Evolutionary conservation across 2,329 filamentous ascomycete genomes (phyloP).

Genomic region (Xylaria sp.): DNA sequence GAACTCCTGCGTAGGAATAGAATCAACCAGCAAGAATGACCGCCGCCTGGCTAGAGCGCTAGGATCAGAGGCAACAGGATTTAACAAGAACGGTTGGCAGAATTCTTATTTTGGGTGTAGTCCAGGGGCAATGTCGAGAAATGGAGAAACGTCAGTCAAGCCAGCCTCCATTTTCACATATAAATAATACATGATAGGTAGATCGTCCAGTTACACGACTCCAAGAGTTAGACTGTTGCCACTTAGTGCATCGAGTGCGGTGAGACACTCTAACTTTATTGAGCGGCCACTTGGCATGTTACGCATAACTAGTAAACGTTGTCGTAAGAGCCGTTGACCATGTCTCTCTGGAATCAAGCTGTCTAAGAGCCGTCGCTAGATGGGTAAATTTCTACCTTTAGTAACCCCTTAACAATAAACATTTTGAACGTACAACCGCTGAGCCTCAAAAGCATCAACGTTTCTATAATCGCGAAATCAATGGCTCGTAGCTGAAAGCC

Average conservation of each 20-base stretch:
- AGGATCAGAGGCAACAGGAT: neutral
- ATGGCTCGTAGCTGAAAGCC: too few relatives aligned
- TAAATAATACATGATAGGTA: slow-evolving; percentile 2
- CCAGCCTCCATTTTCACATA: slow-evolving; percentile 5
- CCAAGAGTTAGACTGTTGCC: neutral
- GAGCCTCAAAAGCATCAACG: neutral
- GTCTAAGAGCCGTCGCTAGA: neutral
- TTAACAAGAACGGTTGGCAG: neutral
- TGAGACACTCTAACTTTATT: slow-evolving; percentile 24
- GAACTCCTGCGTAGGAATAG: neutral
- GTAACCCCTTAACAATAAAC: too few relatives aligned
- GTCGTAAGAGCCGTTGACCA: neutral
- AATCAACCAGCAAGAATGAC: neutral
- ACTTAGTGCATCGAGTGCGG: slow-evolving; percentile 12
- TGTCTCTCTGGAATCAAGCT: neutral
- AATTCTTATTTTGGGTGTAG: neutral
- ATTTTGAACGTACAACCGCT: neutral
- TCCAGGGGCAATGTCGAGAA: neutral
- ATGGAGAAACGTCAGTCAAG: neutral
- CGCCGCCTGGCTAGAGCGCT: neutral
- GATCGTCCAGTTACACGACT: slow-evolving; percentile 4
- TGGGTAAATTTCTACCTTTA: neutral
- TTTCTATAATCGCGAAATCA: neutral
- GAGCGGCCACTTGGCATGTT: neutral
- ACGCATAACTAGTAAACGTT: neutral